Percentiles rank a stretch among this genome's conserved stretches.
phyloP scores from a whole-genome alignment of 768 basidiomycete genomes.

The Hypholoma fasciculare region DNA sequence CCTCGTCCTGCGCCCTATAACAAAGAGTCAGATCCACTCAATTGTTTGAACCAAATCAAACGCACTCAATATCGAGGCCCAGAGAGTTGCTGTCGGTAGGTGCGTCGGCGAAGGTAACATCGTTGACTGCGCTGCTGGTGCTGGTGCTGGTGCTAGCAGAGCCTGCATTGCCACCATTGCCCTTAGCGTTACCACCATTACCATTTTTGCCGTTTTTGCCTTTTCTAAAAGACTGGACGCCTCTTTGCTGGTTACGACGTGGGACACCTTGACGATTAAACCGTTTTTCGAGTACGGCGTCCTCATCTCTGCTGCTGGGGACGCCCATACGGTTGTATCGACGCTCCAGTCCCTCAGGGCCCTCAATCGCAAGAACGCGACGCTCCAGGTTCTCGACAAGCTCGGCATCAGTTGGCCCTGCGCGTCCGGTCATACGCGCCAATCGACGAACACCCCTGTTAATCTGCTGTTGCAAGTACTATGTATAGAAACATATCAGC shows the following conservation, averaged over 20 bases:
- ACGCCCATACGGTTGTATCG: conserved; percentile 26
- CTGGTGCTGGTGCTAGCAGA: neutral
- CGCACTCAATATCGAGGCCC: conserved; percentile 68
- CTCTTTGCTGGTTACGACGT: conserved; percentile 1
- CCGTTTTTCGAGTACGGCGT: conserved; percentile 23
- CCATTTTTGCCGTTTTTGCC: neutral
- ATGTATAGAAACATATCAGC: neutral
- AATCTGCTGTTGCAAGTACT: conserved; percentile 72
- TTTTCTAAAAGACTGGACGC: conserved; percentile 2
- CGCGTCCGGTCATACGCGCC: conserved; percentile 67
- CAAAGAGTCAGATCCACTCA: neutral
- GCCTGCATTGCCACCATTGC: neutral
- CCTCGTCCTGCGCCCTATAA: conserved; percentile 43
- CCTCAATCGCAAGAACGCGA: conserved; percentile 27
- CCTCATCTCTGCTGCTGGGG: conserved; percentile 7
- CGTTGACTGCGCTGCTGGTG: neutral
- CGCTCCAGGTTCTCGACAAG: conserved; percentile 40
- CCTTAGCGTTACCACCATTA: neutral
- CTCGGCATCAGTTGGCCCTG: conserved; percentile 45
- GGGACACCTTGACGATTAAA: conserved; percentile 25
- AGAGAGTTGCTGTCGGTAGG: conserved; percentile 52
- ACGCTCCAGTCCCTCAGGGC: conserved; percentile 26
- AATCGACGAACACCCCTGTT: conserved; percentile 65
- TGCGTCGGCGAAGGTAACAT: conserved; percentile 27
- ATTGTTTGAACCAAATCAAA: neutral